Percentiles rank a stretch among this genome's conserved stretches.
phyloP scores from a whole-genome alignment of 78 protist genomes.

The Chrysochromulina tobinii region DNA sequence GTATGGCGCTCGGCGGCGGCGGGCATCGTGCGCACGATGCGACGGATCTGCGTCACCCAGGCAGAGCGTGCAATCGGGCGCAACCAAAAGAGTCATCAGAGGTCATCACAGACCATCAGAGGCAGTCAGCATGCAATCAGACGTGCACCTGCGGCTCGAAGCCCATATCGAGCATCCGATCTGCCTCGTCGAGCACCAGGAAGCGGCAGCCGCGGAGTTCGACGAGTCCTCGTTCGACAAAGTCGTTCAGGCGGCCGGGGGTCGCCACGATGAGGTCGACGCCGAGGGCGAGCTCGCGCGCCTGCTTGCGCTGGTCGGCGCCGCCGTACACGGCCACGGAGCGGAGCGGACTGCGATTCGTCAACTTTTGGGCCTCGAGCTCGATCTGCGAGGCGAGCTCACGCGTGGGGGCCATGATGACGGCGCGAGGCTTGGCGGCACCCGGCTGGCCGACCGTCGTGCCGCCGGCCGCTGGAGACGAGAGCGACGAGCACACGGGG shows the following conservation, averaged over 20 bases:
- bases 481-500: neutral
- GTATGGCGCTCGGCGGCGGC: constrained; percentile 82
- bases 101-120: too few species aligned
- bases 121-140: too few species aligned
- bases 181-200: too few species aligned
- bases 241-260: neutral
- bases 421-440: neutral
- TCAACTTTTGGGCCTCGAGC: neutral
- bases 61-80: too few species aligned
- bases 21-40: constrained; percentile 71
- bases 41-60: too few species aligned
- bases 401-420: neutral
- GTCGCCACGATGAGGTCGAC: neutral
- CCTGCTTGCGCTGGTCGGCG: neutral
- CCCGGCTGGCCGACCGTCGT: neutral
- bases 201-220: neutral
- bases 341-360: neutral
- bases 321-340: neutral
- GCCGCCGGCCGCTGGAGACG: neutral
- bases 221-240: neutral
- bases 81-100: too few species aligned
- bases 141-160: too few species aligned
- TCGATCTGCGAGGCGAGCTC: too few species aligned
- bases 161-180: too few species aligned
- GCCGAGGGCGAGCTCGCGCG: neutral